A percentile compares a stretch with the other conserved stretches of the same genome.
phyloP scores from a whole-genome alignment of 2,329 filamentous ascomycete species.

The Thermoascus crustaceus region DNA sequence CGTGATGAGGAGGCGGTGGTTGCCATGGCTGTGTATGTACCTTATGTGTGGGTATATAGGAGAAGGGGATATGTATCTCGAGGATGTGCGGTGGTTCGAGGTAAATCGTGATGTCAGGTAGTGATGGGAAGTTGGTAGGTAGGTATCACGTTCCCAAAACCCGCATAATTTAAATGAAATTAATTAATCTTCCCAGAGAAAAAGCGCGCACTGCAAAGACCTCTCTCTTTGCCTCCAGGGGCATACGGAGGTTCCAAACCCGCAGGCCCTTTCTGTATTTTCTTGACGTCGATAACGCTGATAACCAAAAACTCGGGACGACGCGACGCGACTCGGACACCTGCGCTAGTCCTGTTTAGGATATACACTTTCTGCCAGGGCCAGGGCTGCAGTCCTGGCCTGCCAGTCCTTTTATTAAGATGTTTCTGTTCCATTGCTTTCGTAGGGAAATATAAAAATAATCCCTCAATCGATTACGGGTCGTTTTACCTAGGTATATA shows the following conservation, averaged over 20 bases:
- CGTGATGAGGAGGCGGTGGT: slow-evolving; percentile 6
- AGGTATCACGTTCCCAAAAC: too few species aligned
- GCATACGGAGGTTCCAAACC: too few species aligned
- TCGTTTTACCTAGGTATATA: neutral
- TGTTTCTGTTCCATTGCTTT: neutral
- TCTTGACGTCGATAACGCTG: slow-evolving; percentile 8
- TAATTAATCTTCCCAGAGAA: too few species aligned
- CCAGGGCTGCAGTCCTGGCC: neutral
- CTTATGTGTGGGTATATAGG: too few species aligned
- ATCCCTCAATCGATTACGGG: slow-evolving; percentile 7
- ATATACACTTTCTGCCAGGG: neutral
- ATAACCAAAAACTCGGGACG: neutral
- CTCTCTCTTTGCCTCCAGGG: too few species aligned
- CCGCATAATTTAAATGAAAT: too few species aligned
- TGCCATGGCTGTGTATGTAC: slow-evolving; percentile 1
- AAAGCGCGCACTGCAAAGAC: too few species aligned
- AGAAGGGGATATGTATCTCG: too few species aligned
- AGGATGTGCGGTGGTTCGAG: too few species aligned
- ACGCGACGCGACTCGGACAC: slow-evolving; percentile 25
- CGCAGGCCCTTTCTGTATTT: neutral
- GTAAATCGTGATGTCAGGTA: too few species aligned
- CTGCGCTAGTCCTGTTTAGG: neutral
- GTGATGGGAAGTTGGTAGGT: too few species aligned
- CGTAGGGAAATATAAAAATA: neutral
- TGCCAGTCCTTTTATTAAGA: slow-evolving; percentile 2